Conservation (phyloP, 352 stramenopile species). For the Hyaloperonospora arabidopsidis region DNA sequence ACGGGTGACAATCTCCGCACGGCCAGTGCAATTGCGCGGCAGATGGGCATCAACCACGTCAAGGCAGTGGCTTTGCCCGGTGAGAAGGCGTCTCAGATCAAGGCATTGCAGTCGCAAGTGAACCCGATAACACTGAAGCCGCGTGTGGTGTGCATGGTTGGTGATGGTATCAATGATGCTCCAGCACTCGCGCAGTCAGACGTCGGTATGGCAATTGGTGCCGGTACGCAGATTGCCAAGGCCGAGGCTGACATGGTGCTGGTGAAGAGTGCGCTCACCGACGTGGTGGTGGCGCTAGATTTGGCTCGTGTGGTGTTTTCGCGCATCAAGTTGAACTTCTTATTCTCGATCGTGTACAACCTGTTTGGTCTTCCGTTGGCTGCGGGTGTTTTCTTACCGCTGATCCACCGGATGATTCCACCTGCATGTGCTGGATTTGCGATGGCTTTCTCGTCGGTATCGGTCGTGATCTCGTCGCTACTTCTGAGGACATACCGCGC, state of each 20-base stretch:
- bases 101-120: constrained; percentile 61
- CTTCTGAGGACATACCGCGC: constrained; percentile 71
- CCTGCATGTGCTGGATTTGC: constrained; percentile 91
- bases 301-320: constrained; percentile 72
- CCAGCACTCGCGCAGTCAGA: constrained; percentile 88
- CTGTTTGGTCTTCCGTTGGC: constrained; percentile 74
- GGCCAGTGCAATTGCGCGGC: constrained; percentile 78
- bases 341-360: constrained; percentile 86
- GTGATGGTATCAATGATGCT: constrained; percentile 94
- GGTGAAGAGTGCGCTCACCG: constrained; percentile 76
- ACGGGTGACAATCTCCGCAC: constrained; percentile 91
- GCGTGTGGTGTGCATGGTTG: constrained; percentile 87
- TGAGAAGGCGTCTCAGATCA: constrained; percentile 92
- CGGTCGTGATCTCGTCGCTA: constrained; percentile 91
- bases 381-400: constrained; percentile 77
- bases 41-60: constrained; percentile 86
- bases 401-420: constrained; percentile 87
- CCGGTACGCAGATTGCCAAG: constrained; percentile 87
- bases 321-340: constrained; percentile 83
- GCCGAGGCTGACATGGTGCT: constrained; percentile 84
- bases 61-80: constrained; percentile 87
- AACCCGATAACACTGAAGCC: constrained; percentile 65
- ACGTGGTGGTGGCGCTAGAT: constrained; percentile 80
- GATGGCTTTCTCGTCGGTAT: constrained; percentile 95
- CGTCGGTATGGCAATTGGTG: constrained; percentile 88